Percentiles rank a stretch among this genome's conserved stretches.
Evolutionary conservation across 1,284 basidiomycete genomes (phyloP).

Genomic region (Marasmius oreades): DNA sequence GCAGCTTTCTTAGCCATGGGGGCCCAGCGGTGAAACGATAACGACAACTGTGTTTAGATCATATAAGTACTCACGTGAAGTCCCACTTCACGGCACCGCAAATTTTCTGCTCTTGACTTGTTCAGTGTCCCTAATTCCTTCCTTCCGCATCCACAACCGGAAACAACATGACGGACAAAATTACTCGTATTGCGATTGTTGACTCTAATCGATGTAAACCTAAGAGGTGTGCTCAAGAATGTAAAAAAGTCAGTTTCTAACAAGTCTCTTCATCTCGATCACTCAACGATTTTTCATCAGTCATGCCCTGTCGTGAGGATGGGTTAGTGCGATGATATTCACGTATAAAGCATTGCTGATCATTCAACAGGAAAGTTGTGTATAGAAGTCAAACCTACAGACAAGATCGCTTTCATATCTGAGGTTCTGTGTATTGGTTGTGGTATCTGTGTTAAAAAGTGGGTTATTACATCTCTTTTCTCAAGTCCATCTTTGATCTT

Average conservation of each 20-base stretch:
- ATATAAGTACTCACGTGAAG: background rate
- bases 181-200: conserved; percentile 94
- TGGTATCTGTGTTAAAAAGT: conserved; percentile 99
- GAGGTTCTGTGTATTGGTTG: conserved; percentile 96
- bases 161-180: conserved; percentile 75
- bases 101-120: background rate
- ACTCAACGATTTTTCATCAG: conserved; percentile 31
- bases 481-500: conserved; percentile 6
- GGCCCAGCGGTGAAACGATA: background rate
- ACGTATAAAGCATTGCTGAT: background rate
- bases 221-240: conserved; percentile 88
- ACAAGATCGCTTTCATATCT: conserved; percentile 97
- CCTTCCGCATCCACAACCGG: background rate
- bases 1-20: conserved; percentile 13
- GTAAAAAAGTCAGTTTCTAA: conserved; percentile 71
- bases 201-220: conserved; percentile 92
- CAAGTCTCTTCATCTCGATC: conserved; percentile 1
- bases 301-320: conserved; percentile 98
- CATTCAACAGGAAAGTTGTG: conserved; percentile 78
- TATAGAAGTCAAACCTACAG: conserved; percentile 91
- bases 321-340: conserved; percentile 47
- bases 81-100: background rate
- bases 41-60: too few species aligned
- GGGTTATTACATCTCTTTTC: conserved; percentile 26
- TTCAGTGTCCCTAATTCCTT: background rate